Base-by-base conservation (phyloP, 768 basidiomycete species). In the Collybiopsis luxurians region DNA sequence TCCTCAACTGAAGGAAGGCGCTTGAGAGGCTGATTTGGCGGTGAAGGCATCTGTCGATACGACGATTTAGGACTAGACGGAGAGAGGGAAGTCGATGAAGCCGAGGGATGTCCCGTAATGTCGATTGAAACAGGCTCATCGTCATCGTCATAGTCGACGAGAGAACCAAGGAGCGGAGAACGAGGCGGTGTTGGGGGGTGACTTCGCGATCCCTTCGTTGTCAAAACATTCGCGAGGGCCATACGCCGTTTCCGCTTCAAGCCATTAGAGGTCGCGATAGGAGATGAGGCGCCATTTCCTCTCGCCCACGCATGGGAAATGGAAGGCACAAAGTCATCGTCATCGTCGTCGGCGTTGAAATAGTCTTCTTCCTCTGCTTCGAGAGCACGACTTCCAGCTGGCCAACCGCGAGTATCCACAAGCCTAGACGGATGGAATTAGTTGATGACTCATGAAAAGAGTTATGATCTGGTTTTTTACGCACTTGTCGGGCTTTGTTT, bases 331-430 rank as follows among this genome's bases (percentile, higher is more conserved):
- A 69, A 59, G 36, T 79, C 77, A 31, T 79, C 75, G 61, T 94
- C 94, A 42, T 93, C 90, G 60, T 94, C 92, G 39, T 91, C 90
- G 27, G 76, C 80, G 63, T 95, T 93, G 80, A 97, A 98, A 74
- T 97, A 98, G 58, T 88, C 83, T 69, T 98, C 95, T 69, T 98
- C 95, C 59, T 91, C 89, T 4, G 78, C 78, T 60, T 92, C 91
- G 56, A 85, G 69, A 31, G 73, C 67, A 30, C 80, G 80, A 42
- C 78, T 80, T 64, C 70, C 73, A 59, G 64, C 73, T 59, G 76
- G 72, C 73, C 78, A 77, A n/a, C 63, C 62, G 24, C 79, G 79
- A 53, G 71, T 67, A 51, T 76, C 73, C 42, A 65, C 45, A 59
- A 72, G 66, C 63, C 81, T 84, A 61, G 42, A 51, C 28, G 43